Percentiles rank a stretch among this genome's conserved stretches.
Evolutionary conservation across 1,139 yeast genomes (phyloP).

Genomic region (Arxiozyma slooffiae): DNA sequence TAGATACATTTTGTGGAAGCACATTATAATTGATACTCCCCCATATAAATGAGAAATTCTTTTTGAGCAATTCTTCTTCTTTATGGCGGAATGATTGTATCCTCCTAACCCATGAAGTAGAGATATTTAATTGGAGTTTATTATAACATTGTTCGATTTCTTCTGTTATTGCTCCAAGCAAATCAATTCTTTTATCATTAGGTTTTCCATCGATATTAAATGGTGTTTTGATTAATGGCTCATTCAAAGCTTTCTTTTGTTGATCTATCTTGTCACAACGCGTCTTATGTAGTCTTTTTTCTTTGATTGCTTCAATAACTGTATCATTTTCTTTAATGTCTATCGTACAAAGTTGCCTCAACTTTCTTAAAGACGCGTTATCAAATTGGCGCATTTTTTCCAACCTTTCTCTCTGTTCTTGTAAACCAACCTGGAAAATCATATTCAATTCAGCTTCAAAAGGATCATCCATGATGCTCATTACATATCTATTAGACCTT

Average conservation of each 20-base stretch:
- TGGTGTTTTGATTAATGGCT: constrained; percentile 9
- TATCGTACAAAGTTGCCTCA: constrained; percentile 7
- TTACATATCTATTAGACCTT: constrained; percentile 38
- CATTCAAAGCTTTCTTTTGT: background rate
- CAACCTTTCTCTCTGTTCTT: constrained; percentile 58
- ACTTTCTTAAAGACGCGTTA: constrained; percentile 18
- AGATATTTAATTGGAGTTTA: constrained; percentile 39
- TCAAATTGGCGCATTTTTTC: constrained; percentile 53
- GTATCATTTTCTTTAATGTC: constrained; percentile 5
- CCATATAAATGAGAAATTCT: constrained; percentile 46
- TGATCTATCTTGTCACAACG: background rate
- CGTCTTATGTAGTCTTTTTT: background rate
- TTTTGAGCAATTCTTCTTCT: constrained; percentile 39
- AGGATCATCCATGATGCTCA: constrained; percentile 72
- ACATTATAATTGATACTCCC: constrained; percentile 36
- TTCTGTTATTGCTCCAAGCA: constrained; percentile 8
- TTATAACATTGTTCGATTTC: constrained; percentile 14
- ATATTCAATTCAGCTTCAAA: constrained; percentile 70
- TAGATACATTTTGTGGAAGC: constrained; percentile 41
- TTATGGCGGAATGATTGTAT: constrained; percentile 39
- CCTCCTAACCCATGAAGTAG: constrained; percentile 66
- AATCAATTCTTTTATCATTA: constrained; percentile 1
- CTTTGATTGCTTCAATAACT: constrained; percentile 9
- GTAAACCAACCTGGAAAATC: constrained; percentile 65
- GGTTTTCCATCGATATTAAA: constrained; percentile 9